Percentiles rank a stretch among this genome's conserved stretches.
Conservation (phyloP, 345 rosid species). For the Fremontodendron californicum region DNA sequence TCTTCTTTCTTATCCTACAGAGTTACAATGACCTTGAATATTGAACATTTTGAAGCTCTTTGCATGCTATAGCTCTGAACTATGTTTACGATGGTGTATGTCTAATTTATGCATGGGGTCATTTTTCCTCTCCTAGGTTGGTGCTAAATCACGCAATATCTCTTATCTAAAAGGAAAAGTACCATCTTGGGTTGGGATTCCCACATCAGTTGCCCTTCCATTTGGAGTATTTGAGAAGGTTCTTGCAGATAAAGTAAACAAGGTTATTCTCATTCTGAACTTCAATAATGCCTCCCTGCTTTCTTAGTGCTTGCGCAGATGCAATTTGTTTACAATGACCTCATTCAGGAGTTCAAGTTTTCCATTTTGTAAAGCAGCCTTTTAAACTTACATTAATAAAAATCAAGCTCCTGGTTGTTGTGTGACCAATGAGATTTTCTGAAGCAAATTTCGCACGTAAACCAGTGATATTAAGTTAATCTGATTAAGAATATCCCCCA, state of each 20-base stretch:
- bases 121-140: slow-evolving; percentile 55
- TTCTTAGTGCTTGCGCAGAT: background rate
- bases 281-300: background rate
- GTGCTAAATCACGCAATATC: slow-evolving; percentile 97
- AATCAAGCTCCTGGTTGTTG: background rate
- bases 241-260: slow-evolving; percentile 59
- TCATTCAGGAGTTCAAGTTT: background rate
- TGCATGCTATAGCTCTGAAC: background rate
- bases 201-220: slow-evolving; percentile 96
- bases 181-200: slow-evolving; percentile 93
- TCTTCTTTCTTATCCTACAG: background rate
- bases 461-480: background rate
- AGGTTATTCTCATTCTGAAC: slow-evolving; percentile 44
- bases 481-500: background rate
- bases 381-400: background rate
- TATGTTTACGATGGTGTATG: background rate
- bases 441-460: background rate
- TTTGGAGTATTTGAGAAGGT: slow-evolving; percentile 97
- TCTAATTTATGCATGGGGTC: background rate
- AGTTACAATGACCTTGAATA: background rate
- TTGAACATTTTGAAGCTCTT: background rate
- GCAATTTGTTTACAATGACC: background rate
- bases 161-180: slow-evolving; percentile 79
- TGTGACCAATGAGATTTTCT: background rate
- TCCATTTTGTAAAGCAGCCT: background rate